Base-by-base conservation (phyloP, 345 rosid species). In the Geranium rotundifolium region DNA sequence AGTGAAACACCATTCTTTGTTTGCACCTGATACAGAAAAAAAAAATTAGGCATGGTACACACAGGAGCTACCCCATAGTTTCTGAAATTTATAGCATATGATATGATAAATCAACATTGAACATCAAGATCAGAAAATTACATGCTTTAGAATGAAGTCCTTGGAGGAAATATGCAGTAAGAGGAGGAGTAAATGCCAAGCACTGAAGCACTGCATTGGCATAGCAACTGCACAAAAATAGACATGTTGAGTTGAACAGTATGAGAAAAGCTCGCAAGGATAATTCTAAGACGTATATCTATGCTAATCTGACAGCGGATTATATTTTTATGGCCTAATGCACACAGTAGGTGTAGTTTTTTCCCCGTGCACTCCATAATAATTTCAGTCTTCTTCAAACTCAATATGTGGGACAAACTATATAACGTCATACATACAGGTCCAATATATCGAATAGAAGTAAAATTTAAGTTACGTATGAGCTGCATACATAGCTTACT, bases 161-260 rank as follows among this genome's bases (percentile, higher is more conserved):
- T 80, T 90, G 91, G 70, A 85, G 79, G 71, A 95, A 89, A 77
- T 84, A 95, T 56, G 97, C 73, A 55, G 91, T 84, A 76, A 90
- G 64, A 31, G 99, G 97, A 76, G 95, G 93, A 59, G 99, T 95
- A 66, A 95, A 88, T 64, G 85, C 78, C 79, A 95, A 72, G 76
- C 99, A 95, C 73, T 95, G 97, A 75, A 95, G 82, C 59, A 88
- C 91, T 75, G 79, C 95, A 74, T 95, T 90, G 37, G 99, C 99
- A 74, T 90, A 95, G 67, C 99, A 95, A 78, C 97, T 95, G 95
- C 82, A 78, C 67, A 65, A 68, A 23, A 61, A 57, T 74, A 19
- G 58, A 69, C 63, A 19, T 66, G 41, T 30, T 58, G 15, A 52
- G 41, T 30, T 58, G 6, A 55, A 50, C 62, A 59, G 17, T 15